Evolutionary conservation across 108 stramenopile species (phyloP).

Genomic region (Nannochloropsis salina): DNA sequence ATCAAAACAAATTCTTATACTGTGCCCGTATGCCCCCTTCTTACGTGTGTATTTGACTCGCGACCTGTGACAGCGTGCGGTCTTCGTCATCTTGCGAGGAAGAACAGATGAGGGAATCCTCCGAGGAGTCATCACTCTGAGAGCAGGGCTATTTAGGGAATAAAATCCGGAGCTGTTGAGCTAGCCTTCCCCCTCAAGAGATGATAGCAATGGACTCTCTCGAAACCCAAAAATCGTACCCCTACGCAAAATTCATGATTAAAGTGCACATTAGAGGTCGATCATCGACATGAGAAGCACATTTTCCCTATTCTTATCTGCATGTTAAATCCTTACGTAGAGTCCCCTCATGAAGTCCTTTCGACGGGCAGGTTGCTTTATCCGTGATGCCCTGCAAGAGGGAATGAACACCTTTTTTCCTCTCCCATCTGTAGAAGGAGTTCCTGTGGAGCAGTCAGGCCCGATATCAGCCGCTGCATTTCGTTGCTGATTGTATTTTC

Average conservation of each 20-base stretch:
- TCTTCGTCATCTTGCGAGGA: neutral
- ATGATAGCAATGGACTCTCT: neutral
- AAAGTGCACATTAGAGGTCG: no score
- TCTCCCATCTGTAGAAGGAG: neutral
- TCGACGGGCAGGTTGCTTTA: neutral
- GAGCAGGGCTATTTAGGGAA: neutral
- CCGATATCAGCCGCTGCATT: no score
- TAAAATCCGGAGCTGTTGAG: no score
- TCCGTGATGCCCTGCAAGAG: neutral
- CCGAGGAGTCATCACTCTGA: neutral
- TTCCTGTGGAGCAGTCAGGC: no score
- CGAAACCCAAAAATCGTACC: neutral
- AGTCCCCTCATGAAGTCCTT: neutral
- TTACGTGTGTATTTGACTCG: neutral
- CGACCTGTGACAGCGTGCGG: neutral
- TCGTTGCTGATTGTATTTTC: no score
- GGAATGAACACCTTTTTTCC: neutral
- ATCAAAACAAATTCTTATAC: no score
- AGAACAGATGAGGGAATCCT: neutral
- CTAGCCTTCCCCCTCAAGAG: neutral
- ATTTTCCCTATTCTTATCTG: neutral
- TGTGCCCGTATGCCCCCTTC: no score
- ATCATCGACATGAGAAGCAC: no score
- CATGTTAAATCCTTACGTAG: neutral
- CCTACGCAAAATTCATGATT: neutral